Percentiles rank a stretch among this genome's conserved stretches.
phyloP scores from a whole-genome alignment of 371 early-diverging fungal species.

The Mucor plumbeus region DNA sequence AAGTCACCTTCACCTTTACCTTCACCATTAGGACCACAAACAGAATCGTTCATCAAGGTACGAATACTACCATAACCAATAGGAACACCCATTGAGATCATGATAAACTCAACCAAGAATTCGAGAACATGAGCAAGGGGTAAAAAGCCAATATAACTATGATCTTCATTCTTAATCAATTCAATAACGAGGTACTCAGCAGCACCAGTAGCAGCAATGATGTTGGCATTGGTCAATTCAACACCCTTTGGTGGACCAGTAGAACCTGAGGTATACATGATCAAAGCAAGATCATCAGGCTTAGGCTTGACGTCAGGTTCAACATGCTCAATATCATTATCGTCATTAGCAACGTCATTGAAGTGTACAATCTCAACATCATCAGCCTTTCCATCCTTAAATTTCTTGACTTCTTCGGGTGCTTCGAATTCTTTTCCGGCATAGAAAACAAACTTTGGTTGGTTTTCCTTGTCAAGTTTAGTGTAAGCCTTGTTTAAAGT shows the following conservation, averaged over 20 bases:
- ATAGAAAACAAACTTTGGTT: constrained; percentile 42
- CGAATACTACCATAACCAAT: constrained; percentile 85
- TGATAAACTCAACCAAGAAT: constrained; percentile 69
- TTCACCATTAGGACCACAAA: constrained; percentile 57
- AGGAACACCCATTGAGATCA: constrained; percentile 52
- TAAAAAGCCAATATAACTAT: constrained; percentile 82
- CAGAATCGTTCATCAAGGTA: constrained; percentile 84
- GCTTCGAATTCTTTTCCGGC: constrained; percentile 45
- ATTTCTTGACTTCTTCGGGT: constrained; percentile 32
- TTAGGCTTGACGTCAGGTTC: constrained; percentile 43
- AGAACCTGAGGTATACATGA: constrained; percentile 88
- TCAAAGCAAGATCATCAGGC: constrained; percentile 76
- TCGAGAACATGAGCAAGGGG: constrained; percentile 93
- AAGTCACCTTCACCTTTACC: constrained; percentile 93
- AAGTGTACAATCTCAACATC: constrained; percentile 34
- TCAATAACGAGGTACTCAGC: constrained; percentile 52
- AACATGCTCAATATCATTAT: neutral
- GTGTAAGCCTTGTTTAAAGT: constrained; percentile 40
- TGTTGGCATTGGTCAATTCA: constrained; percentile 68
- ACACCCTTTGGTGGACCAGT: constrained; percentile 84
- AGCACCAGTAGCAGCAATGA: constrained; percentile 70
- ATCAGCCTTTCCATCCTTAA: constrained; percentile 22
- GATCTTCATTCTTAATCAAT: constrained; percentile 43
- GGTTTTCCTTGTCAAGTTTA: constrained; percentile 20
- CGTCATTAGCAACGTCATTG: constrained; percentile 23